These are phyloP conservation scores for Talaromyces pinophilus DNA, from an alignment of 2,329 filamentous ascomycete species.

Conservation along the genomic window DNA sequence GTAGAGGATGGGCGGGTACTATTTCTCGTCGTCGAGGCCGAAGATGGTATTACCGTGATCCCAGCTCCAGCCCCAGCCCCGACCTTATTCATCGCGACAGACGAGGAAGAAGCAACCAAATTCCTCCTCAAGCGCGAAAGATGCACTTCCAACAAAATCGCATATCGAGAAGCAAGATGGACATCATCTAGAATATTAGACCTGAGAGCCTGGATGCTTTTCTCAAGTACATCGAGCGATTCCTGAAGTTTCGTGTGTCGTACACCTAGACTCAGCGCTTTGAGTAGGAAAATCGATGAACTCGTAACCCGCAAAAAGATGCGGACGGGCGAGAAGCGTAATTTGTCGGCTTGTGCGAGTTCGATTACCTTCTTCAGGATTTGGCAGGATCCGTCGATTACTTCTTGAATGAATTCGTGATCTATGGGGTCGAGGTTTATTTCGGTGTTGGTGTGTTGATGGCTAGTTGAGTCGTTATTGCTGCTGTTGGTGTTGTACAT, in stretches of 20 bases:
- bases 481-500: constrained; percentile 7
- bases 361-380: constrained; percentile 54
- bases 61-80: neutral
- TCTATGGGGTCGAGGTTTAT: constrained; percentile 49
- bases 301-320: constrained; percentile 58
- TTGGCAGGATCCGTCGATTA: constrained; percentile 56
- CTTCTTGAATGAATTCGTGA: constrained; percentile 58
- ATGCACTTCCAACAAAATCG: constrained; percentile 51
- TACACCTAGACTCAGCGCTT: constrained; percentile 53
- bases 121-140: constrained; percentile 45
- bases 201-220: constrained; percentile 51
- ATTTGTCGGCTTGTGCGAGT: constrained; percentile 47
- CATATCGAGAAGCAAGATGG: constrained; percentile 54
- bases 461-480: neutral
- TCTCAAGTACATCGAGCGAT: constrained; percentile 52
- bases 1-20: constrained; percentile 25
- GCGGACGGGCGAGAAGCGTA: constrained; percentile 57
- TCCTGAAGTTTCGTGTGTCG: constrained; percentile 52
- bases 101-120: constrained; percentile 33
- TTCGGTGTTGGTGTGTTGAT: constrained; percentile 16
- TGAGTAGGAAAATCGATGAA: constrained; percentile 58
- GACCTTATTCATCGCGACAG: constrained; percentile 15
- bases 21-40: neutral
- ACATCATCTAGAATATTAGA: constrained; percentile 55
- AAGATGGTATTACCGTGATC: neutral